Percentiles rank a stretch among this genome's conserved stretches.
These are phyloP conservation scores for Physaria fendleri DNA, from an alignment of 345 rosid species.

Conservation along the genomic window DNA sequence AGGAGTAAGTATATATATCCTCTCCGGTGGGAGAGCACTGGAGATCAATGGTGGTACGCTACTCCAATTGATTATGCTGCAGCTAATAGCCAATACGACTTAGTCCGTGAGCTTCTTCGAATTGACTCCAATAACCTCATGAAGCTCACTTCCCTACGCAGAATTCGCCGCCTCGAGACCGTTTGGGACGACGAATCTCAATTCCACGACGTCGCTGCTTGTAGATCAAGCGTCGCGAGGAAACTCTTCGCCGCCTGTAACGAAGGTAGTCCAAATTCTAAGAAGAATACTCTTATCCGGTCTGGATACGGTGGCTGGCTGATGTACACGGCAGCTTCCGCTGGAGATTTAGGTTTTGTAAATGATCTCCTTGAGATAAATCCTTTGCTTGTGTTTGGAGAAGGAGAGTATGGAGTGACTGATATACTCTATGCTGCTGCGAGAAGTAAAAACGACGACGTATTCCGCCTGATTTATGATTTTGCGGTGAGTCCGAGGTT, in stretches of 20 bases:
- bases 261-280: conserved; percentile 19
- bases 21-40: conserved; percentile 92
- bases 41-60: conserved; percentile 99
- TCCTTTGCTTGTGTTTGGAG: conserved; percentile 79
- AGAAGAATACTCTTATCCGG: conserved; percentile 57
- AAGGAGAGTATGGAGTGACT: conserved; percentile 95
- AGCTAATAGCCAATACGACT: conserved; percentile 83
- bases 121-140: conserved; percentile 83
- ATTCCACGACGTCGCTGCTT: conserved; percentile 61
- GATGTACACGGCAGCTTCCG: conserved; percentile 85
- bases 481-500: conserved; percentile 65
- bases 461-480: conserved; percentile 65
- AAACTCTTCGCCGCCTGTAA: conserved; percentile 63
- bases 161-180: conserved; percentile 87
- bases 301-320: conserved; percentile 93
- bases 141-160: conserved; percentile 84
- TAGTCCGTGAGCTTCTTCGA: conserved; percentile 79
- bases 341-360: conserved; percentile 72
- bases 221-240: conserved; percentile 62
- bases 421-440: conserved; percentile 86
- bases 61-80: conserved; percentile 94
- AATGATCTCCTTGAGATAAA: conserved; percentile 60
- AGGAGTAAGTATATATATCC: no score
- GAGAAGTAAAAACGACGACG: conserved; percentile 55
- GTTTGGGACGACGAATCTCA: conserved; percentile 83